Evolutionary conservation across 257 asterid species (phyloP), one percentile per base, ranked within the genome.

Genomic region (Penstemon davidsonii): DNA sequence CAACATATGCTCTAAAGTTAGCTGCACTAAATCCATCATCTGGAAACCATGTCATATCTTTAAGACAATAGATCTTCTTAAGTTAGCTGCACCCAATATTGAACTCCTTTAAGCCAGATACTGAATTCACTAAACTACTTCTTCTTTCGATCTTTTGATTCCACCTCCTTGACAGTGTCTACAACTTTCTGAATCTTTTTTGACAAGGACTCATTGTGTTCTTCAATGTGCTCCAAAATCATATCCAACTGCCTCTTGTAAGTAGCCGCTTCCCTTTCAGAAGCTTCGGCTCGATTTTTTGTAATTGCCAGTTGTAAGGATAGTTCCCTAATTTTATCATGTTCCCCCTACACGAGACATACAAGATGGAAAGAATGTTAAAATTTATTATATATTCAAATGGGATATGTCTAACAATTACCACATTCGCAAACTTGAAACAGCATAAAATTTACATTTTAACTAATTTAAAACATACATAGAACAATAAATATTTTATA

Each of bases 241-340:
- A 76, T 78, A 59, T 88, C 88, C 78, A 92, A 82, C 59, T 89
- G 97, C 80, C 96, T 81, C 81, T 92, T 92, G 82, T 90, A 92
- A 11, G 81, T 62, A 10, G 90, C 87, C n/a, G 87, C 90, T 73
- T 78, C 80, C 77, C 68, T 85, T 76, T 80, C 90, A 47, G 71
- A 85, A 6, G 78, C 83, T 51, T 95, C 96, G 5, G 97, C 88
- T 68, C 93, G 80, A 63, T 81, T 90, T 79, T 86, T 92, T 51
- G 91, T 91, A 12, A 83, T 77, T 25, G 93, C 96, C 60, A 92
- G 85, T 69, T 86, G 98, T 47, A 86, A 79, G 3, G 96, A 86
- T 41, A 92, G 95, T 70, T 90, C 98, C 73, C 98, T 79, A 38
- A 92, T 88, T 78, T 85, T 92, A 42, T 90, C 97, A n/a, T 80